A percentile compares a stretch with the other conserved stretches of the same genome.
phyloP scores from a whole-genome alignment of 306 rosid species.

The Boehmeria nivea region DNA sequence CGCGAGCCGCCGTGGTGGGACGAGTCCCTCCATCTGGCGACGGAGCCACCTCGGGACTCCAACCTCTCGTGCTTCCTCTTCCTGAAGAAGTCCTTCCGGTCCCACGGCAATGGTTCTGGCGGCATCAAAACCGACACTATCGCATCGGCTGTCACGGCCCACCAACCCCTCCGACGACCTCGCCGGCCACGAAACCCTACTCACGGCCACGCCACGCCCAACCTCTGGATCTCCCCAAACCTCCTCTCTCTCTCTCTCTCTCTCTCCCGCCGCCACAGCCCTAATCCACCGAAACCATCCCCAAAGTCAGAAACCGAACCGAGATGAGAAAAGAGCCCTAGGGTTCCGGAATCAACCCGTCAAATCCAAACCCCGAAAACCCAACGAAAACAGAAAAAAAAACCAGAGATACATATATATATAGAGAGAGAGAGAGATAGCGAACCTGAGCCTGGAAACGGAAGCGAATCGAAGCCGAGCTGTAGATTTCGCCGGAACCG shows the following conservation, averaged over 20 bases:
- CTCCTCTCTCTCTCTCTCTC: neutral
- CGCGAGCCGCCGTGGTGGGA: constrained; percentile 67
- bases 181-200: neutral
- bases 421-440: too few relatives aligned
- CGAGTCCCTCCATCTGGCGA: constrained; percentile 87
- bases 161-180: neutral
- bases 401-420: too few relatives aligned
- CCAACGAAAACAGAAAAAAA: too few relatives aligned
- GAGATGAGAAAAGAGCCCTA: too few relatives aligned
- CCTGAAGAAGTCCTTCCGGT: constrained; percentile 94
- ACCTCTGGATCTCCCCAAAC: neutral
- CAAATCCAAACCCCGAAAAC: too few relatives aligned
- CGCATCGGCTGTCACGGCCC: constrained; percentile 65
- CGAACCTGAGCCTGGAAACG: constrained; percentile 1
- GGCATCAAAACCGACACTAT: constrained; percentile 88
- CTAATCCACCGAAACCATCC: too few relatives aligned
- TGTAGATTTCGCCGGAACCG: neutral
- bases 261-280: too few relatives aligned
- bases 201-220: neutral
- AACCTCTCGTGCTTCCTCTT: constrained; percentile 98
- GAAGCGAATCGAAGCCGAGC: too few relatives aligned
- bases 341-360: too few relatives aligned
- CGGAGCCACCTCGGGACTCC: constrained; percentile 75
- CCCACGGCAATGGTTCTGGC: constrained; percentile 97
- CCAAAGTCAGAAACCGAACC: neutral